Conservation (phyloP, 1,284 basidiomycete species). For the Cutaneotrichosporon daszewskae region DNA sequence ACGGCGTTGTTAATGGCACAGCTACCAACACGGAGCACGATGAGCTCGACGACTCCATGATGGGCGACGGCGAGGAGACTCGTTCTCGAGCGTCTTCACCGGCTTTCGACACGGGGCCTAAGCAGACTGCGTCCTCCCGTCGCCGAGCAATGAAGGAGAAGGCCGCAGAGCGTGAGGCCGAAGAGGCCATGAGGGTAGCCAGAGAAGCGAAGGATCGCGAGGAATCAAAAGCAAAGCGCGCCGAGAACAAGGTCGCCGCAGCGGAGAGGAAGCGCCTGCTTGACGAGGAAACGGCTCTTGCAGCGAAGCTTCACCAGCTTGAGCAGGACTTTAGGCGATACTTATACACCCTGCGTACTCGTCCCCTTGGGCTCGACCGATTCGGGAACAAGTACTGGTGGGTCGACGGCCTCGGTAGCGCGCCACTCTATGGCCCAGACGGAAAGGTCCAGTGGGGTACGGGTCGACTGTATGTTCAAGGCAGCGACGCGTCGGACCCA, state of each 20-base stretch:
- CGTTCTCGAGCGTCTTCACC: constrained; percentile 10
- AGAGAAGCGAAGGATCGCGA: constrained; percentile 49
- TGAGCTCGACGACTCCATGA: constrained; percentile 36
- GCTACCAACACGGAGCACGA: constrained; percentile 30
- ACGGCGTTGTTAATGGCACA: constrained; percentile 23
- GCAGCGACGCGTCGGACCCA: constrained; percentile 69
- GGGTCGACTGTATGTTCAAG: constrained; percentile 84
- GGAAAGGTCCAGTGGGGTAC: constrained; percentile 71
- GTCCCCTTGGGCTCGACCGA: constrained; percentile 82
- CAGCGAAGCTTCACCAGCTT: constrained; percentile 71
- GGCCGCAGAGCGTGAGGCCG: constrained; percentile 42
- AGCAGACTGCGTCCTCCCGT: constrained; percentile 21
- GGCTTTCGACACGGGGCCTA: constrained; percentile 2
- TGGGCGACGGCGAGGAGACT: constrained; percentile 11
- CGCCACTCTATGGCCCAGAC: constrained; percentile 58
- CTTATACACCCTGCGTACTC: constrained; percentile 72
- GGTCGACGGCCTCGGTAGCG: constrained; percentile 92
- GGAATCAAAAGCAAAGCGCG: constrained; percentile 30
- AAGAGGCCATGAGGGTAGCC: constrained; percentile 60
- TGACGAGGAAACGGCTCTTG: constrained; percentile 76
- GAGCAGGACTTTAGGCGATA: constrained; percentile 89
- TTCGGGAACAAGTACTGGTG: constrained; percentile 96
- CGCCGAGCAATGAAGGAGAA: constrained; percentile 43
- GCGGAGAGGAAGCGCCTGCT: constrained; percentile 69
- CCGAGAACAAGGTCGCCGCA: constrained; percentile 28